These are phyloP conservation scores for Stentor coeruleus DNA, from an alignment of 73 alveolate species.

Conservation along the genomic window DNA sequence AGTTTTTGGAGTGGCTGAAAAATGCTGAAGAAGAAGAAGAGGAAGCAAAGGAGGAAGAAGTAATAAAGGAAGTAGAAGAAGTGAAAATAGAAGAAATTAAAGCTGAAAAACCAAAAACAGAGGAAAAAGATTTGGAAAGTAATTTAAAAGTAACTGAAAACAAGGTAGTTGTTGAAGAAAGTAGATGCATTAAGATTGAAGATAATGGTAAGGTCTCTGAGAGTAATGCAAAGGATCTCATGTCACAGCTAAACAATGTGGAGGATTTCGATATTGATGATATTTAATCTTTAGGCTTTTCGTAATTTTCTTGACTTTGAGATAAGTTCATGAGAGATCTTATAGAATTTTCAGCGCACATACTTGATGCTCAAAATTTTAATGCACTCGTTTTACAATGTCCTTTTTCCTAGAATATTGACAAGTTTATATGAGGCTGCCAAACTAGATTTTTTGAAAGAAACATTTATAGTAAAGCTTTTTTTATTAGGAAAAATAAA, in stretches of 20 bases:
- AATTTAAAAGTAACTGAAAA: constrained; percentile 30
- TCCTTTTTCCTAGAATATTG: no score
- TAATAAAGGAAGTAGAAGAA: constrained; percentile 39
- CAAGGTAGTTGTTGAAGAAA: constrained; percentile 38
- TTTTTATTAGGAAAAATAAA: no score
- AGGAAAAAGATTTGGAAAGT: constrained; percentile 30
- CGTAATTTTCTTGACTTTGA: no score
- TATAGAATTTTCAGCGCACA: no score
- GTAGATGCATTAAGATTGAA: neutral
- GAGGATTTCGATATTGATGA: constrained; percentile 62
- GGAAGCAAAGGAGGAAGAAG: constrained; percentile 61
- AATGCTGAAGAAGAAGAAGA: constrained; percentile 61
- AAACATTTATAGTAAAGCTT: no score
- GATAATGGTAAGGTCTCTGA: no score
- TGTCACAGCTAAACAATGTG: constrained; percentile 38
- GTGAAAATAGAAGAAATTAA: constrained; percentile 33
- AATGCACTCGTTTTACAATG: no score
- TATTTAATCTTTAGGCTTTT: no score
- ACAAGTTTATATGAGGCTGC: no score
- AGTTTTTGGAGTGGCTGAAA: constrained; percentile 54
- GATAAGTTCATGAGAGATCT: no score
- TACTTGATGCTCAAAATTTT: no score
- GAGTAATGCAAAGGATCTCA: constrained; percentile 26
- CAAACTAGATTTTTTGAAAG: no score
- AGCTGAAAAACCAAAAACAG: constrained; percentile 30